Evolutionary conservation across 768 basidiomycete species (phyloP).

Genomic region (Phylloporus rhodoxanthus): DNA sequence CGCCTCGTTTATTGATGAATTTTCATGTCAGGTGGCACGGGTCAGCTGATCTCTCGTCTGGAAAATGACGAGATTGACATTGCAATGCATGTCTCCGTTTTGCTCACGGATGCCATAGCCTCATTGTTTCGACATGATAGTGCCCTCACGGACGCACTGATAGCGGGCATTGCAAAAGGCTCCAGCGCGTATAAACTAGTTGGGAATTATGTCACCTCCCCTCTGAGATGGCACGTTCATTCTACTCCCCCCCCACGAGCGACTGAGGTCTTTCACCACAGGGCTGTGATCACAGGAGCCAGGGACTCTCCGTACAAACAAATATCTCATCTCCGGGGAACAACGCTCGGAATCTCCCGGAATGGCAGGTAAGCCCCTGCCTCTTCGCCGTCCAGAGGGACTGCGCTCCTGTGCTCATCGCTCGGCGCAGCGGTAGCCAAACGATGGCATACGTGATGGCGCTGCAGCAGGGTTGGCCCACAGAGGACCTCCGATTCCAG

Average conservation of each 20-base stretch:
- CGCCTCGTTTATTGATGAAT: slow-evolving; percentile 18
- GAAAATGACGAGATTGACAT: slow-evolving; percentile 75
- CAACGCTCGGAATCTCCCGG: slow-evolving; percentile 84
- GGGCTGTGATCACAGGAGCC: slow-evolving; percentile 87
- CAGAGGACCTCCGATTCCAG: slow-evolving; percentile 62
- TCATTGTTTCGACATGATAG: slow-evolving; percentile 34
- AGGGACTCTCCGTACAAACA: slow-evolving; percentile 61
- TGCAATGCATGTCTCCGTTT: slow-evolving; percentile 52
- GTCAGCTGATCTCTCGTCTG: slow-evolving; percentile 72
- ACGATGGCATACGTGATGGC: slow-evolving; percentile 97
- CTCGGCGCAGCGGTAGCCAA: slow-evolving; percentile 62
- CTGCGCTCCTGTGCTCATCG: background rate
- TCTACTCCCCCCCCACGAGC: background rate
- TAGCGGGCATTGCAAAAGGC: slow-evolving; percentile 85
- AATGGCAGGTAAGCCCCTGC: slow-evolving; percentile 59
- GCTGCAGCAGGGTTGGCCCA: slow-evolving; percentile 75
- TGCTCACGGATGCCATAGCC: slow-evolving; percentile 1
- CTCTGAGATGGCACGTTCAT: slow-evolving; percentile 69
- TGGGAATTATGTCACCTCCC: slow-evolving; percentile 86
- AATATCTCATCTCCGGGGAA: slow-evolving; percentile 71
- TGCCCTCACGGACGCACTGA: slow-evolving; percentile 85
- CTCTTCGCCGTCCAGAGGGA: too few species aligned
- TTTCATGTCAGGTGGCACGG: slow-evolving; percentile 62
- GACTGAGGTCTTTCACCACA: slow-evolving; percentile 20
- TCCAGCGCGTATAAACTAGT: slow-evolving; percentile 84